Percentiles rank a stretch among this genome's conserved stretches.
phyloP scores from a whole-genome alignment of 371 early-diverging fungal genomes.

The Zopfochytrium polystomum region DNA sequence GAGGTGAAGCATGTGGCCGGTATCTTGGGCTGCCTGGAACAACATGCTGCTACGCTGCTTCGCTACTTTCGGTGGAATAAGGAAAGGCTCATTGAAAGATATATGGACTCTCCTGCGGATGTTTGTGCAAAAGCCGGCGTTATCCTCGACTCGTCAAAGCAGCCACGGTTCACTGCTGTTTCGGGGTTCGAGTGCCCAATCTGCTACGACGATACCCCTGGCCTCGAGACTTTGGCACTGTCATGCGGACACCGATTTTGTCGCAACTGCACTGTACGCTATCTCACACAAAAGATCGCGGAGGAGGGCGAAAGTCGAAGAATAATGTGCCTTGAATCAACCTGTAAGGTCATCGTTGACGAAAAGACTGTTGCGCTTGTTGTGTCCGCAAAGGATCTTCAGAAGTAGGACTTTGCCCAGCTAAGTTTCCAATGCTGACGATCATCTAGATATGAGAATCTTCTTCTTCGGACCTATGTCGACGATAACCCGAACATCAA shows the following conservation, averaged over 20 bases:
- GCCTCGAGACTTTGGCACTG: conserved; percentile 54
- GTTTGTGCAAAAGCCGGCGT: conserved; percentile 72
- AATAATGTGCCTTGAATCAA: conserved; percentile 78
- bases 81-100: conserved; percentile 83
- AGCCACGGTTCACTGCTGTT: conserved; percentile 28
- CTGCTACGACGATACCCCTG: conserved; percentile 63
- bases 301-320: conserved; percentile 82
- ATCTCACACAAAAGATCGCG: conserved; percentile 76
- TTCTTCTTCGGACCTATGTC: conserved; percentile 85
- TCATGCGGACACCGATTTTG: conserved; percentile 86
- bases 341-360: conserved; percentile 80
- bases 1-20: conserved; percentile 59
- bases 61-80: conserved; percentile 86
- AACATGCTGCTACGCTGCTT: conserved; percentile 61
- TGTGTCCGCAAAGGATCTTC: conserved; percentile 49
- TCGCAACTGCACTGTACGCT: conserved; percentile 76
- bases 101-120: conserved; percentile 74
- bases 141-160: conserved; percentile 34
- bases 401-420: conserved; percentile 53
- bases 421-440: background rate
- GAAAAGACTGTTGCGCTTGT: conserved; percentile 69
- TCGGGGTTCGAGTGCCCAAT: conserved; percentile 78
- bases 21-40: conserved; percentile 60
- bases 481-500: conserved; percentile 74
- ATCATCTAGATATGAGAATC: conserved; percentile 74